phyloP scores from a whole-genome alignment of 2,329 filamentous ascomycete genomes.

The Celoporthe dispersa region DNA sequence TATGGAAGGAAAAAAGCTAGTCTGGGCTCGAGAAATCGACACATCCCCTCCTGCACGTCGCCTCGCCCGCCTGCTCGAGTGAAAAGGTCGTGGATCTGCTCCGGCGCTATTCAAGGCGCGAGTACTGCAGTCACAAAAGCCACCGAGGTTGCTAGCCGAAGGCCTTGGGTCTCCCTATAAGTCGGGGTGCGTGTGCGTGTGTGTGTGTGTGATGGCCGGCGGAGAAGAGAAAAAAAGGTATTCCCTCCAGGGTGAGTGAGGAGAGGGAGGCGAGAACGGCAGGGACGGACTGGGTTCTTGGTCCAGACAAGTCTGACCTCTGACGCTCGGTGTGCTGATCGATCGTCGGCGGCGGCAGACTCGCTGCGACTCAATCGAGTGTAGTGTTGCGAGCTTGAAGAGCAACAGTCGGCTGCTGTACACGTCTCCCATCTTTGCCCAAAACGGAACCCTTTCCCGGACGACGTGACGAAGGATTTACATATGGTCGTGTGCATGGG shows the following conservation, averaged over 20 bases:
- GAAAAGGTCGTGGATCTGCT: neutral
- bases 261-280: neutral
- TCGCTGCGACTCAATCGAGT: neutral
- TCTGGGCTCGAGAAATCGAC: neutral
- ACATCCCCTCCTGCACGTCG: neutral
- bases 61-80: neutral
- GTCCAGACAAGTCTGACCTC: neutral
- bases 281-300: neutral
- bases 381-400: neutral
- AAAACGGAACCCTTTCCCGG: neutral
- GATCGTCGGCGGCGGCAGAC: neutral
- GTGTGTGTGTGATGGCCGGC: neutral
- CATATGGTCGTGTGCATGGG: slow-evolving; percentile 17
- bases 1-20: slow-evolving; percentile 10
- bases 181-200: too few species aligned
- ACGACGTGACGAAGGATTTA: neutral
- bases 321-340: neutral
- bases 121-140: neutral
- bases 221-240: neutral
- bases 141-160: neutral
- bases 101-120: slow-evolving; percentile 8
- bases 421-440: slow-evolving; percentile 2
- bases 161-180: too few species aligned
- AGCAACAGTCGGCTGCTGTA: too few species aligned
- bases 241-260: neutral